Percentiles rank a stretch among this genome's conserved stretches.
These are phyloP conservation scores for Daldinia decipiens DNA, from an alignment of 495 filamentous ascomycete species.

Conservation along the genomic window DNA sequence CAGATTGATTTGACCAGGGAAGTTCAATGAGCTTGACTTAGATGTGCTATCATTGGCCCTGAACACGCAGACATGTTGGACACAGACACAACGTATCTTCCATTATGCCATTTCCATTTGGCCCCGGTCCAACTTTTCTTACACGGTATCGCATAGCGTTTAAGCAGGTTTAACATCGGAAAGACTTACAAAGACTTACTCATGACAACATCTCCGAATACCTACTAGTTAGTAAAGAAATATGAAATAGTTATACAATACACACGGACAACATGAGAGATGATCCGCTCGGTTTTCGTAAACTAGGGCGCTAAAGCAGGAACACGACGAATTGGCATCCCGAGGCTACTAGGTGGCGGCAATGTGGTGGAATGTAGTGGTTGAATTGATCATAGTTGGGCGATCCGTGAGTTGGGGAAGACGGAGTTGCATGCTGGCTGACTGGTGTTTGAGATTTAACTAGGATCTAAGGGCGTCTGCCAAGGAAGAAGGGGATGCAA, in stretches of 20 bases:
- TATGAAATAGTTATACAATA: background rate
- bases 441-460: constrained; percentile 43
- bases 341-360: constrained; percentile 29
- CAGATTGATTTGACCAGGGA: constrained; percentile 32
- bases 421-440: constrained; percentile 40
- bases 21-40: constrained; percentile 30
- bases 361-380: constrained; percentile 41
- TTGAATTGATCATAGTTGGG: constrained; percentile 37
- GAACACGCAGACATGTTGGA: background rate
- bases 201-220: background rate
- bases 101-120: constrained; percentile 12
- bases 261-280: background rate
- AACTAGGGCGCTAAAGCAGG: constrained; percentile 42
- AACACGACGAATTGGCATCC: constrained; percentile 34
- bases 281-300: constrained; percentile 22
- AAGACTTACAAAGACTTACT: background rate
- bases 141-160: constrained; percentile 6
- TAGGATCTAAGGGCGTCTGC: constrained; percentile 34
- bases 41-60: constrained; percentile 1
- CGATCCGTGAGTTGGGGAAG: constrained; percentile 37
- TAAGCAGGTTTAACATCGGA: background rate
- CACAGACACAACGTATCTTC: constrained; percentile 5
- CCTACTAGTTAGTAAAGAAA: background rate
- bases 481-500: constrained; percentile 34
- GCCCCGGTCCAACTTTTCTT: constrained; percentile 8